Evolutionary conservation across 768 basidiomycete genomes (phyloP), one percentile per base, ranked within the genome.

Genomic region (Cystofilobasidium capitatum): DNA sequence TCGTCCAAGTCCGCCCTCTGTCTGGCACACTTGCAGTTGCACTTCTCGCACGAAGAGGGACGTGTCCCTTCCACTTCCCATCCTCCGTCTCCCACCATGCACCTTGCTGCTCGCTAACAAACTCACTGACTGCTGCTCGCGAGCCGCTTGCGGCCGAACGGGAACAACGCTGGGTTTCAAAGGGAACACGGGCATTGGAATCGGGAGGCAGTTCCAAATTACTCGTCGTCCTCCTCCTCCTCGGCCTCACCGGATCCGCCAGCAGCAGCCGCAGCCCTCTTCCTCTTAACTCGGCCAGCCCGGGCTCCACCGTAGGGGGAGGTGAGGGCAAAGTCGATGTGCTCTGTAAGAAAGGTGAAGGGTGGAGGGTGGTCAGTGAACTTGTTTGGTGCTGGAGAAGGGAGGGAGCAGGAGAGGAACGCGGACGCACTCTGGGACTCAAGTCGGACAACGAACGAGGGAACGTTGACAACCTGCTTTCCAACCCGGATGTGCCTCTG

Each of bases 401-500:
- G 12, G 20, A 29, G 17, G 8, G n/a, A 33, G 5, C 26, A 26
- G 14, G 16, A 26, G 51, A 12, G 37, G 39, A 10, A n/a, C 14
- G 24, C 22, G 0, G 14, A 72, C 77, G 62, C 68, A 80, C 80
- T 98, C 84, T 97, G 93, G 70, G 91, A 94, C 83, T 97, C 96
- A 73, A 98, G 88, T 80, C 96, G 91, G 74, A 99, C 94, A 77
- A 97, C 89, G 79, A 98, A 98, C 3, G 93, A 97, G 24, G 94
- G 94, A 65, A 97, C 89, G 80, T 96, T 92, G 81, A 99, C 96
- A 71, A 97, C 90, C 80, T 99, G 96, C 81, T 92, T 94, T 78
- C 96, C 96, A 76, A 98, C 96, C 58, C 57, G n/a, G 37, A 31
- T 69, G 68, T 69, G 68, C 76, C 94, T 82, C 80, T 98, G 96